phyloP scores from a whole-genome alignment of 2,329 filamentous ascomycete genomes.

The Colletotrichum sp. region DNA sequence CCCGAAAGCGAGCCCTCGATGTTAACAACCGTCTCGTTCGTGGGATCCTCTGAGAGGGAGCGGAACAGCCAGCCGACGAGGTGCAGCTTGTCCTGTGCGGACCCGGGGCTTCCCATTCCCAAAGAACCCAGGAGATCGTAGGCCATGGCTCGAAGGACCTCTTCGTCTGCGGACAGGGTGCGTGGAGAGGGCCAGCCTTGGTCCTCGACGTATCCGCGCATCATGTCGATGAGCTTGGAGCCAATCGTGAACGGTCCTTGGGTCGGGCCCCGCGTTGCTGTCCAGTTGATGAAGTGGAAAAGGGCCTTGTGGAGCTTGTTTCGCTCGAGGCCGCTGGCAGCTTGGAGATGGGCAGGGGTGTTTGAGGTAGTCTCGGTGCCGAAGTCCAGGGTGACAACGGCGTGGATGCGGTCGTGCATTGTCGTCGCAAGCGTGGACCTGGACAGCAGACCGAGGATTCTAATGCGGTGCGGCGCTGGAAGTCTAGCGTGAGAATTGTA shows the following conservation, averaged over 20 bases:
- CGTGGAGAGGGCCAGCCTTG: constrained; percentile 83
- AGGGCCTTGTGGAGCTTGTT: constrained; percentile 82
- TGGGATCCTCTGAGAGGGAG: constrained; percentile 81
- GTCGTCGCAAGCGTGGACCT: constrained; percentile 78
- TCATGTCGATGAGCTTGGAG: constrained; percentile 67
- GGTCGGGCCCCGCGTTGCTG: constrained; percentile 73
- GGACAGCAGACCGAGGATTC: constrained; percentile 75
- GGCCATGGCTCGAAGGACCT: constrained; percentile 71
- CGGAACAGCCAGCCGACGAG: constrained; percentile 78
- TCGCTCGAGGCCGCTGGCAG: constrained; percentile 70
- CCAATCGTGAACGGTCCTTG: constrained; percentile 69
- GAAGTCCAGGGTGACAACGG: constrained; percentile 72
- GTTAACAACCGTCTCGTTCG: constrained; percentile 78
- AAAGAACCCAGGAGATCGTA: constrained; percentile 92
- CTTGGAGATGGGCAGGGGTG: constrained; percentile 29
- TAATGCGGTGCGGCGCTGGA: constrained; percentile 75
- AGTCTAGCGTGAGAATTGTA: constrained; percentile 77
- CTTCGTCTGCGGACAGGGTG: constrained; percentile 56
- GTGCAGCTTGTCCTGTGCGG: constrained; percentile 58
- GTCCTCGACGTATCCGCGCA: constrained; percentile 75
- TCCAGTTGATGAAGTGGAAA: constrained; percentile 87
- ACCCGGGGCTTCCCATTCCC: constrained; percentile 66
- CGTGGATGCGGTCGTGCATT: constrained; percentile 70
- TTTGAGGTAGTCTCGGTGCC: constrained; percentile 8
- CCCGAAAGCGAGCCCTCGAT: constrained; percentile 89